Percentiles rank a stretch among this genome's conserved stretches.
Evolutionary conservation across 169 alveolate species (phyloP).

Genomic region (Toxoplasma gondii): DNA sequence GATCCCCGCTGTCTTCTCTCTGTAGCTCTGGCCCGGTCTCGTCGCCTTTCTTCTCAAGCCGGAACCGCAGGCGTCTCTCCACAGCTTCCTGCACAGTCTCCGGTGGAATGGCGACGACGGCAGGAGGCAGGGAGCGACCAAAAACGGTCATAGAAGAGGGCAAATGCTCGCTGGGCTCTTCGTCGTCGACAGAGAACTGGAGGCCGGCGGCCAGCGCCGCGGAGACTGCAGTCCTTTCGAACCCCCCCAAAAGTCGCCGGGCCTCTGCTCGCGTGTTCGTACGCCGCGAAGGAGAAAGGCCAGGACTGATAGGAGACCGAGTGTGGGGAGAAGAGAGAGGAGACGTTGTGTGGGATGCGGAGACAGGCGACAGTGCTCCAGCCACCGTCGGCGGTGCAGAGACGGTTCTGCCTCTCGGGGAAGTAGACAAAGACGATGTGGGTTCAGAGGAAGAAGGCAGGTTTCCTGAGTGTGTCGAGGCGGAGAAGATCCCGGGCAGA

Average conservation of each 20-base stretch:
- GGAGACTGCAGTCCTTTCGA: background rate
- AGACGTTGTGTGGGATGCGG: background rate
- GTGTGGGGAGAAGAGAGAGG: background rate
- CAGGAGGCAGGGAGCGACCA: background rate
- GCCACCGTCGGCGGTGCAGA: no score
- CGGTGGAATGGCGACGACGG: background rate
- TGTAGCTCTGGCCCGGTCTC: background rate
- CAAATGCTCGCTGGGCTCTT: background rate
- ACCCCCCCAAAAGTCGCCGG: background rate
- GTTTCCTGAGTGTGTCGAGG: no score
- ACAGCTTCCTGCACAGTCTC: background rate
- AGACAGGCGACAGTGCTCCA: background rate
- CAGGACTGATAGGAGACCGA: background rate
- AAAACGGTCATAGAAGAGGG: background rate
- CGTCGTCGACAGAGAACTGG: background rate
- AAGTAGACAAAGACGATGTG: no score
- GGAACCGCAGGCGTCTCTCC: background rate
- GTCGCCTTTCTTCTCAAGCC: background rate
- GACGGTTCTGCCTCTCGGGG: no score
- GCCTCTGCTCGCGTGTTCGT: background rate
- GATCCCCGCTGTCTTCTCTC: background rate
- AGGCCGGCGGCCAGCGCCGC: slow-evolving; percentile 9
- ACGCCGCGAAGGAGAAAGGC: background rate
- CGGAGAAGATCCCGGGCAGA: no score
- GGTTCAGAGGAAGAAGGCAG: no score